These are phyloP conservation scores for Potentilla sterilis DNA, from an alignment of 306 rosid genomes.

Conservation along the genomic window DNA sequence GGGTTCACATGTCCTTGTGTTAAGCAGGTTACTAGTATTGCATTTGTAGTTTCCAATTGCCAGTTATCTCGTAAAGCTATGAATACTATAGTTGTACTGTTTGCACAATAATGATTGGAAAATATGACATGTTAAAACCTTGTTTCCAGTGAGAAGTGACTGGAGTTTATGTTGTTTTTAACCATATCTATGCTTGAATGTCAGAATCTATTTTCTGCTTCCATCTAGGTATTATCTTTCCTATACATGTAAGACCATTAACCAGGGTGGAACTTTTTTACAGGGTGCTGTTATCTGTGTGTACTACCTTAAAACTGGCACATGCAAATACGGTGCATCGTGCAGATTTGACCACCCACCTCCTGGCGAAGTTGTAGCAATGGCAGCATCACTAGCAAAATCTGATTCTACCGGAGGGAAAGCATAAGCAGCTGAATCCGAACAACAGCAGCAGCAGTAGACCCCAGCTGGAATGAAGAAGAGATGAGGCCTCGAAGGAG, in stretches of 20 bases:
- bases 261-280: conserved; percentile 23
- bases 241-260: not conserved
- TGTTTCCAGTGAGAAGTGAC: not conserved
- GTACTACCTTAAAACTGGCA: conserved; percentile 85
- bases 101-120: not conserved
- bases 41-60: not conserved
- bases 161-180: not conserved
- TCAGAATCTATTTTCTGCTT: not conserved
- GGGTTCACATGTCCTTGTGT: not conserved
- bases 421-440: conserved; percentile 23
- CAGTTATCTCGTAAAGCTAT: not conserved
- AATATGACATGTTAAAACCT: not conserved
- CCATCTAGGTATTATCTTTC: not conserved
- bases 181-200: not conserved
- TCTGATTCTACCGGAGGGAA: conserved; percentile 35
- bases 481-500: not conserved
- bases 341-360: conserved; percentile 99
- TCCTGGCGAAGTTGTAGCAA: conserved; percentile 88
- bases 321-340: conserved; percentile 84
- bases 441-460: conserved; percentile 23
- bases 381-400: conserved; percentile 52
- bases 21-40: not conserved
- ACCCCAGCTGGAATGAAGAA: conserved; percentile 16
- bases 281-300: conserved; percentile 84
- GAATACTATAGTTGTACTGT: not conserved